Evolutionary conservation across 2,329 filamentous ascomycete species (phyloP), one percentile per base, ranked within the genome.

Genomic region (Uncinocarpus reesii): DNA sequence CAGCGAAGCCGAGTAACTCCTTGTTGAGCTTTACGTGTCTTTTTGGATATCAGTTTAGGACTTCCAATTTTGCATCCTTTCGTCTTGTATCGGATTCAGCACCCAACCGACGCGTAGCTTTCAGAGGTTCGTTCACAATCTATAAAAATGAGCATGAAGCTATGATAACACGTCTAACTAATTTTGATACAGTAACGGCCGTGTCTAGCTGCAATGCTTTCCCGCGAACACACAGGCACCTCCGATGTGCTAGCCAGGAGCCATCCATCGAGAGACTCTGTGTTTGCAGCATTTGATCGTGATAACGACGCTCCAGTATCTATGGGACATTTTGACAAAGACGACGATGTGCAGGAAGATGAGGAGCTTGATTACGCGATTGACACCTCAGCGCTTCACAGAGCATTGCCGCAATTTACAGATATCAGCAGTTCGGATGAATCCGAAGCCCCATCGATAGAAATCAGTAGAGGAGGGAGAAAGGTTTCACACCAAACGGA

Each of bases 401-500:
- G 62, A 44, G 68, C 67, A 16, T 72, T 75, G 51, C 71, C 71
- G 24, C 66, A 74, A 35, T 74, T 75, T 53, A 70, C 72, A 3
- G 61, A 66, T 49, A 57, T 64, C 16, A 63, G 63, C 36, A 64
- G 62, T 29, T 69, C 66, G 24, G 65, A 66, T 38, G 60, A 60
- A 3, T 64, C 74, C 34, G 68, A 72, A 42, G 70, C 68, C 44
- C 65, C 73, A 51, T 79, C 76, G 1, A 68, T 81, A 48, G 78
- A 82, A 57, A 60, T 78, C 26, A 77, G 74, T 38, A 70, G 79
- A 47, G 78, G 73, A 26, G 60, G 65, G 18, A 67, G 67, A 52
- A 69, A 62, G 53, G 53, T 53, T 13, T 52, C 53, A 51, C 60
- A 52, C 56, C 65, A 54, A 49, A 56, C 61, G 58, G 67, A 76